Evolutionary conservation across 108 stramenopile genomes (phyloP), one percentile per base, ranked within the genome.

Genomic region (Bacterosira constricta): DNA sequence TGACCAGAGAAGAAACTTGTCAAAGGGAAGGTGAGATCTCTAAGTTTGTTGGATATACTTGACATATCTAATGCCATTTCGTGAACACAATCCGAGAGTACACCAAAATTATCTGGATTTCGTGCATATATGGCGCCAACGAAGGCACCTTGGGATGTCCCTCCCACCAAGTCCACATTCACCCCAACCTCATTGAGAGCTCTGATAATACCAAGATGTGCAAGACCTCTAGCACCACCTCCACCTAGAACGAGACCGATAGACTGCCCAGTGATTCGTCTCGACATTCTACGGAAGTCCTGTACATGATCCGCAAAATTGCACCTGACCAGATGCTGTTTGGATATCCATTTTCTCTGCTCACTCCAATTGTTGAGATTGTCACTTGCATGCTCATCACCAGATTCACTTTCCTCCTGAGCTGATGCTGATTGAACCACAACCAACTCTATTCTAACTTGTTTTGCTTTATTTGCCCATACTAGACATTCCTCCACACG

Each of bases 71-170:
- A 37, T 7, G 85, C 79, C 85, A 86, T 86, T 55, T 70, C 25
- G 49, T 72, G 65, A 15, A 36, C 36, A 3, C 55, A 50, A 21
- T 69, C 53, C 0, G 55, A 35, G 4, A 86, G 71, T 23, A 50
- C 4, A 0, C 73, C 72, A 44, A 67, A 81, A 51, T 83, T 52
- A 57, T 86, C 85, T 31, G 85, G 85, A 55, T 81, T 26, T 39
- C 26, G 30, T 8, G 49, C 66, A 31, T 46, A 68, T 6, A 68
- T 12, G 0, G 76, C 82, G 3, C 74, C 82, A 27, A 75, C 41
- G 36, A 83, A 86, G 34, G 85, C 85, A 17, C 85, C 85, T 55
- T 86, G 85, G 27, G 75, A 77, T 11, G 82, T 86, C 3, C 85
- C 85, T 25, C 85, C 85, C 62, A 81, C 80, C 8, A 83, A 37